Evolutionary conservation across 148 eudicot genomes (phyloP), one percentile per base, ranked within the genome.

Genomic region (Diospyros lotus): DNA sequence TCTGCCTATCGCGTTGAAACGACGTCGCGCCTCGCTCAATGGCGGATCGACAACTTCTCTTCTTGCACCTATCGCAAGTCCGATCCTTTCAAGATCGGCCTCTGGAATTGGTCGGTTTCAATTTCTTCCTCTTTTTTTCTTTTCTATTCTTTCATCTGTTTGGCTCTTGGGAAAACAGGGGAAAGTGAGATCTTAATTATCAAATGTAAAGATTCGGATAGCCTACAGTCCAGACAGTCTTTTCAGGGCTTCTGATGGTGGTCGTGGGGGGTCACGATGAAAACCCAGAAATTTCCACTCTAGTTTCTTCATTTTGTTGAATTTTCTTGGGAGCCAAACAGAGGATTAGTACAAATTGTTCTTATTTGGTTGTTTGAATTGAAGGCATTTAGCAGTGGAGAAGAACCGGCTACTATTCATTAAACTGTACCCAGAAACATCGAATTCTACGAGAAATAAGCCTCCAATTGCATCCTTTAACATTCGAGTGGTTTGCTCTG

Each of bases 391-490:
- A 81, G 84, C 87, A 6, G 71, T 93, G 78, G 98, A 93, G 85
- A 93, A 91, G 88, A 93, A 80, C 71, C 75, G 89, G 74, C 82
- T 67, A 43, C 78, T 93, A 81, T 63, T 83, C 64, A 82, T 93
- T 38, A 93, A 89, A 77, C 75, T 93, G 73, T 91, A 85, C 76
- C 98, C 98, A 1, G 94, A 89, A 72, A 77, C 86, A 69, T 85
- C 96, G 11, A 91, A 84, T 61, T 78, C 82, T 48, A 86, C 89
- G 0, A 84, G 86, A 82, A 87, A 91, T 4, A 86, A 74, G 75
- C 98, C 94, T 28, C 98, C 98, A 43, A 83, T 93, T 73, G 98
- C 98, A 17, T 93, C 98, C 10, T 93, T 93, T 60, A 69, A 86
- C 51, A 87, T 91, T 72, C 85, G 89, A 38, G 84, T 91, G 8